phyloP scores from a whole-genome alignment of 345 rosid genomes.

The Dipteronia dyeriana region DNA sequence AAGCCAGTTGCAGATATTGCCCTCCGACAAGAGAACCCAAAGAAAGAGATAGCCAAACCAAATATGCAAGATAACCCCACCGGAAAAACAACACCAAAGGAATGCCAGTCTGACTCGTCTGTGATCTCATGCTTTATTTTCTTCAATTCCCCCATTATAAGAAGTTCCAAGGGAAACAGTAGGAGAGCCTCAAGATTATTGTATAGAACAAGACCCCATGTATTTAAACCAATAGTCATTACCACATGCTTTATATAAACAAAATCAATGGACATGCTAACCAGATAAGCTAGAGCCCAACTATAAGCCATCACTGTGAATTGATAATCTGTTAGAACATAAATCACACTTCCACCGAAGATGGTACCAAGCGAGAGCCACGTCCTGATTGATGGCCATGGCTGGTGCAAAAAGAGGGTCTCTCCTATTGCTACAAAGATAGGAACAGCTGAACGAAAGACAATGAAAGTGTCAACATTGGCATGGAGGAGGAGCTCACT shows the following conservation, averaged over 20 bases:
- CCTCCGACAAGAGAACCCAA: constrained; percentile 91
- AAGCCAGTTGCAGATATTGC: constrained; percentile 97
- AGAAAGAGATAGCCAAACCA: constrained; percentile 92
- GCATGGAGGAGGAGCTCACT: constrained; percentile 98
- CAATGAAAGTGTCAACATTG: constrained; percentile 94
- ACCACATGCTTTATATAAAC: constrained; percentile 98
- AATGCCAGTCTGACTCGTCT: constrained; percentile 72
- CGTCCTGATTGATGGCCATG: constrained; percentile 85
- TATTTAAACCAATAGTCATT: constrained; percentile 89
- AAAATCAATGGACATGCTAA: constrained; percentile 95
- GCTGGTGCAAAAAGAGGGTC: constrained; percentile 77
- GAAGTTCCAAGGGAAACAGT: constrained; percentile 85
- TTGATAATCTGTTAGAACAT: constrained; percentile 85
- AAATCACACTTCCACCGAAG: constrained; percentile 84
- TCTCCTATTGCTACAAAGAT: constrained; percentile 93
- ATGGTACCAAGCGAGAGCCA: constrained; percentile 83
- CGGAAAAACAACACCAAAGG: constrained; percentile 72
- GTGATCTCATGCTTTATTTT: constrained; percentile 78
- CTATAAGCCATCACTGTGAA: constrained; percentile 80
- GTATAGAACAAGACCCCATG: constrained; percentile 96
- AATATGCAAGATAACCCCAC: constrained; percentile 86
- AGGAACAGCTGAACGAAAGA: constrained; percentile 90
- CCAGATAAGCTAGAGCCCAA: constrained; percentile 88
- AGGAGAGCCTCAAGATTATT: constrained; percentile 95
- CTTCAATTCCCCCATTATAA: constrained; percentile 95